phyloP scores from a whole-genome alignment of 2,329 filamentous ascomycete genomes.

The Colletotrichum trifolii region DNA sequence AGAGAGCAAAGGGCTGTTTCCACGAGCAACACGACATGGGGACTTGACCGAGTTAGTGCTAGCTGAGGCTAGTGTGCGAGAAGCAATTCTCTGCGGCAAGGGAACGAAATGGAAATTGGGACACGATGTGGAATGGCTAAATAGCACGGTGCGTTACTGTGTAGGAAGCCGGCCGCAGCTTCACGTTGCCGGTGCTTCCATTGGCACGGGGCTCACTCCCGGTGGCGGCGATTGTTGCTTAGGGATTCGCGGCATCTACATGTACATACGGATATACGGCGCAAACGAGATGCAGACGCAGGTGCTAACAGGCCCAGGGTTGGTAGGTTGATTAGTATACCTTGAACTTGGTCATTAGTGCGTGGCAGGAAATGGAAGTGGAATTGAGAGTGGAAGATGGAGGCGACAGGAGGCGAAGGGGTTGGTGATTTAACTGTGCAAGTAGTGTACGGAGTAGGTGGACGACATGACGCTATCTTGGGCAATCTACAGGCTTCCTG shows the following conservation, averaged over 20 bases:
- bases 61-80: neutral
- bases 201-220: neutral
- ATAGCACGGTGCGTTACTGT: neutral
- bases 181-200: neutral
- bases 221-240: neutral
- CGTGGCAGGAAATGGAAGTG: too few relatives aligned
- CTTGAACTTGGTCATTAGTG: too few relatives aligned
- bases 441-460: neutral
- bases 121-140: neutral
- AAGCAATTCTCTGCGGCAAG: neutral
- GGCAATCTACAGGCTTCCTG: neutral
- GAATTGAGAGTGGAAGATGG: neutral
- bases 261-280: too few relatives aligned
- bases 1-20: conserved; percentile 4
- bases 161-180: conserved; percentile 15
- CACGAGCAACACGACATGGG: conserved; percentile 1
- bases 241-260: conserved; percentile 18
- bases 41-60: too few relatives aligned
- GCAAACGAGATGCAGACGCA: too few relatives aligned
- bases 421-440: too few relatives aligned
- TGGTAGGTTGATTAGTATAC: too few relatives aligned
- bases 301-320: too few relatives aligned
- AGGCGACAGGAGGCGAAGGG: neutral
- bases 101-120: conserved; percentile 1
- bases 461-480: conserved; percentile 27